Evolutionary conservation across 345 rosid genomes (phyloP).

Genomic region (Rhizophora mangle): DNA sequence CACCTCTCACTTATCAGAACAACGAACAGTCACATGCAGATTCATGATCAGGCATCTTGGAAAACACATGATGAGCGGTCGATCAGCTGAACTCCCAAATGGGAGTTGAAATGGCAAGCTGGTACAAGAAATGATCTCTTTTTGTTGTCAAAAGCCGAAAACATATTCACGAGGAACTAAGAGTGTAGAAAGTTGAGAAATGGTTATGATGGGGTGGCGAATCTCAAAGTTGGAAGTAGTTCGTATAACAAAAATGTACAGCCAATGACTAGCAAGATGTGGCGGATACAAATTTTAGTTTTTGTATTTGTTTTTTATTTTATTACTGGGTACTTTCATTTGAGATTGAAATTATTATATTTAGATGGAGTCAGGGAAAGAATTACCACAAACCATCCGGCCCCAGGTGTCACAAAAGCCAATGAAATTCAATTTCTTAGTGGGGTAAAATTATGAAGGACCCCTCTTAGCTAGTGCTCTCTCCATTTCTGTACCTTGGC

Average conservation of each 20-base stretch:
- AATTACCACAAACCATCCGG: no score
- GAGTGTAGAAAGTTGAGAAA: constrained; percentile 7
- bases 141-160: neutral
- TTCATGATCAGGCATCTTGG: neutral
- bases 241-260: constrained; percentile 13
- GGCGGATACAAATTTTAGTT: no score
- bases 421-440: neutral
- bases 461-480: neutral
- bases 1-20: no score
- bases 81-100: neutral
- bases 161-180: neutral
- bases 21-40: neutral
- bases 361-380: no score
- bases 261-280: neutral
- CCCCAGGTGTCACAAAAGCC: no score
- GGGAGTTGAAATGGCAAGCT: neutral
- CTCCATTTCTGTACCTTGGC: neutral
- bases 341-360: no score
- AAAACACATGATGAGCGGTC: no score
- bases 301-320: no score
- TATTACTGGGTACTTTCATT: no score
- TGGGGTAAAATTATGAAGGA: neutral
- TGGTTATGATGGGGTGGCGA: neutral
- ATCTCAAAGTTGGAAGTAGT: neutral
- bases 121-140: neutral